Conservation (phyloP, 345 rosid genomes). For the Populus simonii region DNA sequence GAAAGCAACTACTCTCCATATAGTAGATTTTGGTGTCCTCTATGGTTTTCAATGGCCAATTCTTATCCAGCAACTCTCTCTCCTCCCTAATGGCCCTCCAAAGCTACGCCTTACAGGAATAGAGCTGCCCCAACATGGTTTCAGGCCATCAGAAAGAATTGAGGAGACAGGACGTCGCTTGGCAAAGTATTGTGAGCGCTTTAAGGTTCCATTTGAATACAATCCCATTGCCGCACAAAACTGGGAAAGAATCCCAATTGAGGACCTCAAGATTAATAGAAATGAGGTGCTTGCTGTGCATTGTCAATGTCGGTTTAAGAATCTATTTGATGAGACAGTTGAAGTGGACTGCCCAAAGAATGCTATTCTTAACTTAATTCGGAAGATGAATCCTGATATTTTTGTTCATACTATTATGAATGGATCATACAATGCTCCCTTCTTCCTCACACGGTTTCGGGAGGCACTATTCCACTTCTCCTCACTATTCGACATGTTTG, state of each 20-base stretch:
- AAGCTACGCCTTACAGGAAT: conserved; percentile 85
- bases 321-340: conserved; percentile 74
- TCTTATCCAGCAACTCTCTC: conserved; percentile 61
- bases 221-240: conserved; percentile 68
- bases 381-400: conserved; percentile 65
- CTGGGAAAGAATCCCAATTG: conserved; percentile 73
- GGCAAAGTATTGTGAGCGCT: conserved; percentile 73
- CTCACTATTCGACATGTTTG: conserved; percentile 81
- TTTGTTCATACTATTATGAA: conserved; percentile 61
- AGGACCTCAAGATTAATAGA: conserved; percentile 60
- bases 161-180: conserved; percentile 87
- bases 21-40: conserved; percentile 86
- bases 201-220: conserved; percentile 79
- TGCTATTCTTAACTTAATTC: conserved; percentile 52
- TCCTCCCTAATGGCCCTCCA: conserved; percentile 53
- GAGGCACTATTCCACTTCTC: conserved; percentile 96
- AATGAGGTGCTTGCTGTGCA: conserved; percentile 63
- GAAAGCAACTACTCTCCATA: conserved; percentile 55
- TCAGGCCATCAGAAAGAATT: conserved; percentile 82
- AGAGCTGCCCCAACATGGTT: conserved; percentile 92
- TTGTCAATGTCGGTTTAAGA: conserved; percentile 63
- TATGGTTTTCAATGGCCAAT: conserved; percentile 98
- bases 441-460: conserved; percentile 79
- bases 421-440: conserved; percentile 81
- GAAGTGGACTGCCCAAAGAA: conserved; percentile 59